Conservation (phyloP, 441 rosid genomes). For the Rhodomyrtus psidioides region DNA sequence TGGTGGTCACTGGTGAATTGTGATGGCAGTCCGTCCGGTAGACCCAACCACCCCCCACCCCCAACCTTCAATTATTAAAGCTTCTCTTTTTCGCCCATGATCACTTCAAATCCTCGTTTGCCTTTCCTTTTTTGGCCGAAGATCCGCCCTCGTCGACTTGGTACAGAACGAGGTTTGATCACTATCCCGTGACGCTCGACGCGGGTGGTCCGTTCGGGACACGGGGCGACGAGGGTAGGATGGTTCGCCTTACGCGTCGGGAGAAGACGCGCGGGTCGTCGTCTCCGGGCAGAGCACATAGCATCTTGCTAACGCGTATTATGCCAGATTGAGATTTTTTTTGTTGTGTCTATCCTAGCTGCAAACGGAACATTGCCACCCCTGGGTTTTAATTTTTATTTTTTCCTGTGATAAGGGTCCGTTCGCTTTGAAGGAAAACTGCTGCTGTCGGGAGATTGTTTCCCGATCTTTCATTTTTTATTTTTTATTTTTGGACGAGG, state of each 20-base stretch:
- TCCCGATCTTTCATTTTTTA: too few species aligned
- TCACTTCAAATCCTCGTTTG: background rate
- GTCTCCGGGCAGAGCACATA: background rate
- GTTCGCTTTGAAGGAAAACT: too few species aligned
- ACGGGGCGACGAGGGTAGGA: background rate
- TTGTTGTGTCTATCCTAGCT: background rate
- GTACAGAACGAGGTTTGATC: background rate
- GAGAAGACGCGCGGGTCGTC: too few species aligned
- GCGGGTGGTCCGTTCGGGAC: too few species aligned
- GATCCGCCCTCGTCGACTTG: background rate
- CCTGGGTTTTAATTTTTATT: background rate
- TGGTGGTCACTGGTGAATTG: background rate
- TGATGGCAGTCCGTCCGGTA: background rate
- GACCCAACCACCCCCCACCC: background rate
- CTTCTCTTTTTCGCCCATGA: background rate
- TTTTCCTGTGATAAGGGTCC: background rate
- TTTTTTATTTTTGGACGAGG: too few species aligned
- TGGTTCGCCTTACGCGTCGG: background rate
- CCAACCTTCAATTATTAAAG: background rate
- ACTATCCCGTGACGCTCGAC: too few species aligned
- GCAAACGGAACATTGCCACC: background rate
- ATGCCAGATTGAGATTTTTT: background rate
- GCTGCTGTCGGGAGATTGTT: too few species aligned
- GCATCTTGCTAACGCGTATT: background rate
- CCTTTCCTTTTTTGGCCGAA: background rate